phyloP scores from a whole-genome alignment of 2,329 filamentous ascomycete species.

The Apiospora saccharicola region DNA sequence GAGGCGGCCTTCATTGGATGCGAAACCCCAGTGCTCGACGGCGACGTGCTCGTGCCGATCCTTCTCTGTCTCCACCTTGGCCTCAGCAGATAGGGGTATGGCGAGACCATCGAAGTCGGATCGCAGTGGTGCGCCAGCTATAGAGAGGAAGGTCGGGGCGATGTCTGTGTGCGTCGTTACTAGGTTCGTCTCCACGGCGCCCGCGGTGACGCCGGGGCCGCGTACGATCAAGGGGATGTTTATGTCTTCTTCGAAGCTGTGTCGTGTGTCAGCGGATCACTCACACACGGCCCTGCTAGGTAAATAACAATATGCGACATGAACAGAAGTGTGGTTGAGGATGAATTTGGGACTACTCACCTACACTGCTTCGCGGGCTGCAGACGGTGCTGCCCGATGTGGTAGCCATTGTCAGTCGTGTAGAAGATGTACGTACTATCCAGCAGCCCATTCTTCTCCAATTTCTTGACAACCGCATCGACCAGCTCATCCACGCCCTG shows the following conservation, averaged over 20 bases:
- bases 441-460: constrained; percentile 62
- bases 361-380: constrained; percentile 63
- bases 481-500: constrained; percentile 64
- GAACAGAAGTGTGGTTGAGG: neutral
- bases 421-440: constrained; percentile 67
- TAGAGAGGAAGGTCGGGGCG: constrained; percentile 59
- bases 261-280: constrained; percentile 47
- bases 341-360: neutral
- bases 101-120: constrained; percentile 60
- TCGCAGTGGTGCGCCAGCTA: constrained; percentile 44
- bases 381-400: constrained; percentile 65
- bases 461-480: constrained; percentile 48
- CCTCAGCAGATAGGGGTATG: constrained; percentile 48
- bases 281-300: no score
- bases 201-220: constrained; percentile 60
- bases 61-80: constrained; percentile 21
- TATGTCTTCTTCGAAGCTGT: constrained; percentile 64
- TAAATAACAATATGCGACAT: neutral
- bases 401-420: constrained; percentile 66
- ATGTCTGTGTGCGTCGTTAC: constrained; percentile 65
- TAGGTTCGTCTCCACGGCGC: constrained; percentile 47
- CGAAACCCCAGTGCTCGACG: constrained; percentile 59
- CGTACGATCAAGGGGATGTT: constrained; percentile 67
- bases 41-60: constrained; percentile 54
- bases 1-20: constrained; percentile 23